Evolutionary conservation across 2,329 filamentous ascomycete genomes (phyloP).

Genomic region (Ophiosphaerella herpotricha): DNA sequence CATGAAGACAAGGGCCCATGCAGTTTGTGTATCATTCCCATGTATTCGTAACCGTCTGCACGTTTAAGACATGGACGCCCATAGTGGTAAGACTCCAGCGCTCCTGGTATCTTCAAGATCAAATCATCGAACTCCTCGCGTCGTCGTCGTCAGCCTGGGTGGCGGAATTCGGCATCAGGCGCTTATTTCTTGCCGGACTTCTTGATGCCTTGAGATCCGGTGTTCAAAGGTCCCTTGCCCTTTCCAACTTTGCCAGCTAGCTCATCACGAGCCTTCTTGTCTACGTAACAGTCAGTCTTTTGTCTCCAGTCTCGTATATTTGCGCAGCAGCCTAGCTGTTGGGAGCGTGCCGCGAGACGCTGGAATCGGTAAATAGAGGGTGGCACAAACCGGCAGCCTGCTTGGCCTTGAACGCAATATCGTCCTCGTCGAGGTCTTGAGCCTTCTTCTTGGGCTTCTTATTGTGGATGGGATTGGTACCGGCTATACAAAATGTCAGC

Average conservation of each 20-base stretch:
- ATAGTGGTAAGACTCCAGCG: slow-evolving; percentile 25
- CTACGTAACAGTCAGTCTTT: slow-evolving; percentile 30
- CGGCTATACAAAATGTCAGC: slow-evolving; percentile 46
- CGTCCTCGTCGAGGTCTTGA: slow-evolving; percentile 86
- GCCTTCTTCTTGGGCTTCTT: slow-evolving; percentile 81
- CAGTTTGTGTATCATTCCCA: slow-evolving; percentile 6
- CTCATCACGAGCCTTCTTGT: slow-evolving; percentile 66
- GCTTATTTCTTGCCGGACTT: slow-evolving; percentile 91
- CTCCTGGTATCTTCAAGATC: slow-evolving; percentile 34
- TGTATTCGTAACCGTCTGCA: slow-evolving; percentile 23
- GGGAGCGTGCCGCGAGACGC: not conserved
- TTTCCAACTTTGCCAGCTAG: slow-evolving; percentile 77
- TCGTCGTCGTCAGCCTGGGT: slow-evolving; percentile 1
- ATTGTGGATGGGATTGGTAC: slow-evolving; percentile 61
- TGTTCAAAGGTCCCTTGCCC: slow-evolving; percentile 83
- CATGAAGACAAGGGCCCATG: no score
- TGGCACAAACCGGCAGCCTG: slow-evolving; percentile 75
- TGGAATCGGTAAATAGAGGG: not conserved
- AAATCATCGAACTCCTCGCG: slow-evolving; percentile 12
- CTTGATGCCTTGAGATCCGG: slow-evolving; percentile 88
- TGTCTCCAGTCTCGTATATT: not conserved
- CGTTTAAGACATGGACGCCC: slow-evolving; percentile 21
- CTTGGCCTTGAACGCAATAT: slow-evolving; percentile 81
- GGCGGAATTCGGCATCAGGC: not conserved
- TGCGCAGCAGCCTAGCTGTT: not conserved